Evolutionary conservation across 805 yeast species (phyloP).

Genomic region (Candida argentea): DNA sequence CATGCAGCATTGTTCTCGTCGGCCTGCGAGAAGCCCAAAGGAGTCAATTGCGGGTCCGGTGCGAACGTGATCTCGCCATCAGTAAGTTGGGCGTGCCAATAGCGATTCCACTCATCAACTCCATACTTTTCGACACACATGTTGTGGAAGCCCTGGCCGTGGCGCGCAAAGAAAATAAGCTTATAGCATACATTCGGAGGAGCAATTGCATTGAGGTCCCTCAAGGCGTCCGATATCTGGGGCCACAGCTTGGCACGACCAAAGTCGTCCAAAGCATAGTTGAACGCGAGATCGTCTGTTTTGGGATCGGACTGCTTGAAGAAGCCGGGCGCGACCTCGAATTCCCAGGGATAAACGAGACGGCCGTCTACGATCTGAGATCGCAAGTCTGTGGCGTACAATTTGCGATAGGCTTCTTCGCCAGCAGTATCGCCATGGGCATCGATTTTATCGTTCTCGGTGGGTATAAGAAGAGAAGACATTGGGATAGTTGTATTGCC

Average conservation of each 20-base stretch:
- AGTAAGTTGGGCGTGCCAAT: constrained; percentile 43
- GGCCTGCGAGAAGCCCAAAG: constrained; percentile 47
- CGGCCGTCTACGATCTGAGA: constrained; percentile 15
- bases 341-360: constrained; percentile 31
- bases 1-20: constrained; percentile 34
- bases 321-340: constrained; percentile 40
- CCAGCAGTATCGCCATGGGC: constrained; percentile 15
- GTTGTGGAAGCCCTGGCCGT: constrained; percentile 65
- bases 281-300: constrained; percentile 39
- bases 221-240: constrained; percentile 20
- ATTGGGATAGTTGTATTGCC: no score
- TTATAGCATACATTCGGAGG: constrained; percentile 33
- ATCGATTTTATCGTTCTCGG: constrained; percentile 15
- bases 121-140: constrained; percentile 47
- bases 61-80: constrained; percentile 49
- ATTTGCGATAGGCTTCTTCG: constrained; percentile 9
- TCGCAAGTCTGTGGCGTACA: constrained; percentile 4
- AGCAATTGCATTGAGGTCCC: constrained; percentile 24
- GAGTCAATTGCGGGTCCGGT: constrained; percentile 53
- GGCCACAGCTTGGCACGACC: constrained; percentile 37
- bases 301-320: constrained; percentile 35
- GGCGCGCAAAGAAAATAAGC: constrained; percentile 47
- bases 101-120: constrained; percentile 42
- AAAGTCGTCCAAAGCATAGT: constrained; percentile 31
- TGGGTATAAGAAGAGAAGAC: constrained; percentile 16